A percentile compares a stretch with the other conserved stretches of the same genome.
Conservation (phyloP, 139 green algal genomes). For the Pedinophyceae sp. region DNA sequence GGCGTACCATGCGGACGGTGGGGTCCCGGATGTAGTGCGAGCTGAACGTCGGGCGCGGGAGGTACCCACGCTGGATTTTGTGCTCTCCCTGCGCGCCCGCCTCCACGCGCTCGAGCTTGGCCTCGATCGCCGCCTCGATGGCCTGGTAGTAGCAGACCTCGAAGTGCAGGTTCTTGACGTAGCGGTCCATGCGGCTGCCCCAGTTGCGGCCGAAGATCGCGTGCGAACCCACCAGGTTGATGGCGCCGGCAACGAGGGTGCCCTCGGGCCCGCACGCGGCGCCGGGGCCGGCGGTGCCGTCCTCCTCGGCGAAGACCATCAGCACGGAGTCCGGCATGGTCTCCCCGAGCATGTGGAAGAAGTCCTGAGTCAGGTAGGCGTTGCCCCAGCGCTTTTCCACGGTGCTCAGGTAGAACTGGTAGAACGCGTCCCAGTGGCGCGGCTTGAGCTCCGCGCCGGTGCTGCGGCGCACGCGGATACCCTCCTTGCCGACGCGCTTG, state of each 20-base stretch:
- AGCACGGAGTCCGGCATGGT: conserved; percentile 28
- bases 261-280: conserved; percentile 4
- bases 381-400: conserved; percentile 48
- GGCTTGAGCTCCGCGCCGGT: conserved; percentile 38
- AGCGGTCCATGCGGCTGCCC: conserved; percentile 38
- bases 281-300: neutral
- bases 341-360: conserved; percentile 64
- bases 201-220: conserved; percentile 80
- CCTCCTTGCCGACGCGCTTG: conserved; percentile 42
- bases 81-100: conserved; percentile 84
- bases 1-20: conserved; percentile 14
- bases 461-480: conserved; percentile 38
- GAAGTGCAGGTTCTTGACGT: conserved; percentile 68
- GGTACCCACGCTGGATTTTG: conserved; percentile 80
- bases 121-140: conserved; percentile 51
- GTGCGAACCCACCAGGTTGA: conserved; percentile 76
- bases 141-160: conserved; percentile 88
- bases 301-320: conserved; percentile 5
- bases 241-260: conserved; percentile 50
- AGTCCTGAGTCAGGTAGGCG: conserved; percentile 71
- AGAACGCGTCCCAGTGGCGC: conserved; percentile 66
- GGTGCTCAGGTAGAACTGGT: conserved; percentile 55
- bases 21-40: conserved; percentile 58
- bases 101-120: conserved; percentile 56
- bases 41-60: conserved; percentile 61